phyloP scores from a whole-genome alignment of 306 rosid species.

The Malus orientalis region DNA sequence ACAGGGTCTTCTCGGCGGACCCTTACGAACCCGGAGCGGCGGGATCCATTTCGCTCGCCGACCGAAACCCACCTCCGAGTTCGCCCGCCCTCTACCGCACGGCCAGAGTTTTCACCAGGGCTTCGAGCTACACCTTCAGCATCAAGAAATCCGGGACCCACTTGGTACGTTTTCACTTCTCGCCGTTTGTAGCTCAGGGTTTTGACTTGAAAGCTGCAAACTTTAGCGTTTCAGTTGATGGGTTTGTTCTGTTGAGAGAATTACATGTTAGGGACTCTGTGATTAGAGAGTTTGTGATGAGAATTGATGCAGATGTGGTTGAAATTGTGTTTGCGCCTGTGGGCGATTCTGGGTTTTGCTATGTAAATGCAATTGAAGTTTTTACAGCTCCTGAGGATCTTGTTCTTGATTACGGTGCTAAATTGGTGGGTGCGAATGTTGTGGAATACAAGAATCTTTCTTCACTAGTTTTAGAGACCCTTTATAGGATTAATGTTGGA shows the following conservation, averaged over 20 bases:
- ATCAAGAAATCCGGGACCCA: constrained; percentile 63
- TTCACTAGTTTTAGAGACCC: constrained; percentile 60
- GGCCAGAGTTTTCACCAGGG: constrained; percentile 66
- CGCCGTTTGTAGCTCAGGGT: constrained; percentile 50
- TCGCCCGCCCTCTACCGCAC: constrained; percentile 45
- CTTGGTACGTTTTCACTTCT: constrained; percentile 82
- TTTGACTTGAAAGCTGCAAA: constrained; percentile 54
- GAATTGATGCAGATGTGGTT: constrained; percentile 31
- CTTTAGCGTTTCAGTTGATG: constrained; percentile 47
- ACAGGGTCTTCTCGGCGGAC: constrained; percentile 50
- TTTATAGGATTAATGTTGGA: constrained; percentile 79
- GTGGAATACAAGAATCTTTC: constrained; percentile 47
- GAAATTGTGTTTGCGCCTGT: constrained; percentile 49
- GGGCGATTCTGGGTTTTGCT: constrained; percentile 48
- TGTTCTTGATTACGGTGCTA: constrained; percentile 60
- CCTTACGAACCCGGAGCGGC: constrained; percentile 32
- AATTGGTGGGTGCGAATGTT: constrained; percentile 43
- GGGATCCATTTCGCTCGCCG: constrained; percentile 41
- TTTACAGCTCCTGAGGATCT: constrained; percentile 74
- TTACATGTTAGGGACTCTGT: constrained; percentile 24
- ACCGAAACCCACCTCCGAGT: constrained; percentile 44
- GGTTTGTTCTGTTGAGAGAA: constrained; percentile 23
- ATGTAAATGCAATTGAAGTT: constrained; percentile 67
- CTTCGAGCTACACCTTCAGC: constrained; percentile 51
- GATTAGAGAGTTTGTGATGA: constrained; percentile 56